Evolutionary conservation across 2,329 filamentous ascomycete genomes (phyloP).

Genomic region (Scortechinia acanthostroma): DNA sequence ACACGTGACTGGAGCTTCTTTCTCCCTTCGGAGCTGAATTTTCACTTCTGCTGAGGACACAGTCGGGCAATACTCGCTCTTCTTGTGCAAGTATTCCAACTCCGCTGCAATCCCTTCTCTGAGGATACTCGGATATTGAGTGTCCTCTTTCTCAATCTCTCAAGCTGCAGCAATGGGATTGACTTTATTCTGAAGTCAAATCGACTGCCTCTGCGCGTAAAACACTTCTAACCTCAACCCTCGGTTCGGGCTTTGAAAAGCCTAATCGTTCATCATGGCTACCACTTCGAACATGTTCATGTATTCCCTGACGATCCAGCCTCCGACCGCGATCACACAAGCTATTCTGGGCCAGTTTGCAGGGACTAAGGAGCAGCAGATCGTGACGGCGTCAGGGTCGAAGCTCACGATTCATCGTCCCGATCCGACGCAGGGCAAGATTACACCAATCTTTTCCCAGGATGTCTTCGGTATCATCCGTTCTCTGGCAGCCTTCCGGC

Average conservation of each 20-base stretch:
- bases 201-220: no score
- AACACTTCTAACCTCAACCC: no score
- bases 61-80: no score
- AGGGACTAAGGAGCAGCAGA: conserved; percentile 94
- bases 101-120: neutral
- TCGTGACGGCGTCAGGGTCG: conserved; percentile 86
- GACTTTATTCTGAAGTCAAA: neutral
- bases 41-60: no score
- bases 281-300: conserved; percentile 98
- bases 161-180: neutral
- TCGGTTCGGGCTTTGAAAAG: neutral
- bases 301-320: conserved; percentile 93
- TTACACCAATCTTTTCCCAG: conserved; percentile 79
- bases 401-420: conserved; percentile 81
- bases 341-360: conserved; percentile 92
- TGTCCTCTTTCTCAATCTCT: neutral
- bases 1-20: no score
- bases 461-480: conserved; percentile 95
- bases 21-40: no score
- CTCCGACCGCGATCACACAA: conserved; percentile 80
- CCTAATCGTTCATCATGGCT: conserved; percentile 22
- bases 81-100: no score
- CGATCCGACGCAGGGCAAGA: conserved; percentile 77
- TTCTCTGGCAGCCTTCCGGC: conserved; percentile 77
- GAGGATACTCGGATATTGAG: neutral